These are phyloP conservation scores for Blastocystis sp. DNA, from an alignment of 352 stramenopile species.

Conservation along the genomic window DNA sequence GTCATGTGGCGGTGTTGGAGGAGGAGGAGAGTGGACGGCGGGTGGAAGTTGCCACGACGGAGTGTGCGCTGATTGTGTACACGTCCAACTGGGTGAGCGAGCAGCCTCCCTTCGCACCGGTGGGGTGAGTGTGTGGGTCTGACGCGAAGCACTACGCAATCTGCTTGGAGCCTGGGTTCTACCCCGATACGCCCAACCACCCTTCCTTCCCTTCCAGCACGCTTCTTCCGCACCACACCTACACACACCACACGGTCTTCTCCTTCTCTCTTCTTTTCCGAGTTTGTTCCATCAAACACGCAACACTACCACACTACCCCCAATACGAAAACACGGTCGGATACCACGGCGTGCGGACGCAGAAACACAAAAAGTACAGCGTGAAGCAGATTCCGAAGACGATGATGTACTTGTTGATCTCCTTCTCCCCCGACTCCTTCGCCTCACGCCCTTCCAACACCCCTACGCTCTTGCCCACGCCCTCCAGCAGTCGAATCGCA, in stretches of 20 bases:
- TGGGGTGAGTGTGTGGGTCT: background rate
- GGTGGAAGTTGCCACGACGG: constrained; percentile 33
- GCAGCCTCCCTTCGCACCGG: constrained; percentile 44
- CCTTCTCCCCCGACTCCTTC: background rate
- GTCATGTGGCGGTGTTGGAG: constrained; percentile 26
- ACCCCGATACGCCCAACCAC: constrained; percentile 53
- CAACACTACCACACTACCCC: constrained; percentile 2
- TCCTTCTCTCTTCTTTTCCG: background rate
- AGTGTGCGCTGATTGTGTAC: constrained; percentile 69
- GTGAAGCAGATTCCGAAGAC: constrained; percentile 24
- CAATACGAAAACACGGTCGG: constrained; percentile 55
- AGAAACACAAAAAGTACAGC: constrained; percentile 39
- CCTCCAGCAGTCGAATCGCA: constrained; percentile 20
- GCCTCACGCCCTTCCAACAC: background rate
- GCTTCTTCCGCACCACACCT: constrained; percentile 18
- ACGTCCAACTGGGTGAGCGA: constrained; percentile 67
- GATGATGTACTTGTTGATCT: constrained; percentile 14
- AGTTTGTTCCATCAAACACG: background rate
- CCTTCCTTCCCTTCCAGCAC: constrained; percentile 39
- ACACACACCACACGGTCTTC: constrained; percentile 55
- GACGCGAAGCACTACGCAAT: constrained; percentile 58
- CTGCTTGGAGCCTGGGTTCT: constrained; percentile 64
- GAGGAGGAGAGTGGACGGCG: constrained; percentile 64
- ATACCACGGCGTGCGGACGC: constrained; percentile 62
- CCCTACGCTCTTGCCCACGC: constrained; percentile 5